Percentiles rank a stretch among this genome's conserved stretches.
phyloP scores from a whole-genome alignment of 1,284 basidiomycete species.

The Xanthoconium separans region DNA sequence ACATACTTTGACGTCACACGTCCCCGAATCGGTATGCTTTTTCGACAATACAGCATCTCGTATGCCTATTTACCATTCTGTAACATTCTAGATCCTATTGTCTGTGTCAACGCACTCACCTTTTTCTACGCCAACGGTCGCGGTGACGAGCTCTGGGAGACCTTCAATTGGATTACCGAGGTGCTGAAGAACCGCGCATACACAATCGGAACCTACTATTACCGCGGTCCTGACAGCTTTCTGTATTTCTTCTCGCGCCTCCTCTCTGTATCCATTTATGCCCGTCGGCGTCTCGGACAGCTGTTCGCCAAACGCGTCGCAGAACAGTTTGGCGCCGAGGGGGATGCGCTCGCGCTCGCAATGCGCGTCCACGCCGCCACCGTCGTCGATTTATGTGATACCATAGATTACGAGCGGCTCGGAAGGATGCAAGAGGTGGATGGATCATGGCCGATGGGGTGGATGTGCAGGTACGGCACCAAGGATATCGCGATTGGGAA shows the following conservation, averaged over 20 bases:
- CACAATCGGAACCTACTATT: constrained; percentile 21
- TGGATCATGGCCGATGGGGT: constrained; percentile 24
- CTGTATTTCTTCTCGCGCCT: constrained; percentile 24
- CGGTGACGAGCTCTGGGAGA: constrained; percentile 16
- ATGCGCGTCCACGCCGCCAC: constrained; percentile 21
- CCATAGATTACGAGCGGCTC: constrained; percentile 19
- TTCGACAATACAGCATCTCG: background rate
- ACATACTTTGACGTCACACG: constrained; percentile 20
- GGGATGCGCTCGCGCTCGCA: constrained; percentile 24
- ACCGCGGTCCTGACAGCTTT: constrained; percentile 18
- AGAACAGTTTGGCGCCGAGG: constrained; percentile 19
- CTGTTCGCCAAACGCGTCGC: constrained; percentile 19
- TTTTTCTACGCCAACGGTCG: constrained; percentile 26
- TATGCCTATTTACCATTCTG: background rate
- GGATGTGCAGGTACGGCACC: constrained; percentile 14
- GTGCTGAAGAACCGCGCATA: constrained; percentile 26
- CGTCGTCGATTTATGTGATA: constrained; percentile 15
- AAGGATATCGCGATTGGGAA: constrained; percentile 14
- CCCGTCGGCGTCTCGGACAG: constrained; percentile 12
- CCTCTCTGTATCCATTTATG: constrained; percentile 19
- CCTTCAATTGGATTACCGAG: constrained; percentile 22
- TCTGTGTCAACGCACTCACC: constrained; percentile 24
- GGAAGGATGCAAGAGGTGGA: constrained; percentile 18
- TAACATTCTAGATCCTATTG: constrained; percentile 13
- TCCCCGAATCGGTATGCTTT: constrained; percentile 20